phyloP scores from a whole-genome alignment of 2,329 filamentous ascomycete genomes.

The Trichoderma guizhouense region DNA sequence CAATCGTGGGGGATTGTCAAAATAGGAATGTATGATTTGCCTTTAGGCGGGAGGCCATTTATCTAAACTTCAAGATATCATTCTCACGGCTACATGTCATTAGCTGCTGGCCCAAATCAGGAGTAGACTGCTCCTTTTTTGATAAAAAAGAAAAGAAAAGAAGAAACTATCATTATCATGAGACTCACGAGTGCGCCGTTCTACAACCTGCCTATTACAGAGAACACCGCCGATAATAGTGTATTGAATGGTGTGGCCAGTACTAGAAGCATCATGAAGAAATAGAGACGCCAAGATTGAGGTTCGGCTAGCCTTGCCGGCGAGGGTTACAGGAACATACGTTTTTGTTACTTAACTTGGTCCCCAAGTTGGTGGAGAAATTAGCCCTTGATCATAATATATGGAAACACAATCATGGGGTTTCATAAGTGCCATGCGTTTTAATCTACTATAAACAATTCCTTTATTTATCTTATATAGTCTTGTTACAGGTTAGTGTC shows the following conservation, averaged over 20 bases:
- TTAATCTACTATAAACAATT: background rate
- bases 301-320: background rate
- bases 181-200: background rate
- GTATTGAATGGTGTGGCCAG: background rate
- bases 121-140: background rate
- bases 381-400: too few relatives aligned
- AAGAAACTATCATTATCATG: background rate
- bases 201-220: conserved; percentile 7
- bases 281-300: background rate
- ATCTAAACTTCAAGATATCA: background rate
- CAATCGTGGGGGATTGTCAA: background rate
- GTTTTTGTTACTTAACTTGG: background rate
- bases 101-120: background rate
- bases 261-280: background rate
- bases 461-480: background rate
- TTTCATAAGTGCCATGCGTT: background rate
- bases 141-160: background rate
- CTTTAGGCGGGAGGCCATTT: background rate
- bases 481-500: background rate
- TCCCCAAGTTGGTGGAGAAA: background rate
- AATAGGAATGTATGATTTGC: conserved; percentile 8
- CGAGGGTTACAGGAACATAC: background rate
- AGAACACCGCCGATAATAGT: background rate
- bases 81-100: background rate
- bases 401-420: background rate